Percentiles rank a stretch among this genome's conserved stretches.
Evolutionary conservation across 345 rosid genomes (phyloP).

Genomic region (Pelargonium nanum): DNA sequence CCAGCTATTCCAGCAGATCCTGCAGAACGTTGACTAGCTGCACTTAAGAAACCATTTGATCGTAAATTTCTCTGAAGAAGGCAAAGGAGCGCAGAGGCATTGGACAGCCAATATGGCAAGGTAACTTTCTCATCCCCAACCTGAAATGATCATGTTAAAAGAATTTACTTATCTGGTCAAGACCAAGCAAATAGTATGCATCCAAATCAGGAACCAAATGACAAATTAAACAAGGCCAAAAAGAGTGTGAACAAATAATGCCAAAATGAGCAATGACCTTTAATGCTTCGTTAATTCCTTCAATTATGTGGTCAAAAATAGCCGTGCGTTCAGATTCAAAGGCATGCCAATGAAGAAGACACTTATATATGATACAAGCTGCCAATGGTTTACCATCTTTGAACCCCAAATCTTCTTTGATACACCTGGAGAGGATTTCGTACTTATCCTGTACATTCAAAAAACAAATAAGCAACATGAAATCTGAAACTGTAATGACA

Average conservation of each 20-base stretch:
- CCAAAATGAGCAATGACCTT: constrained; percentile 35
- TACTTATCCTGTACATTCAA: constrained; percentile 59
- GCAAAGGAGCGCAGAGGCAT: constrained; percentile 91
- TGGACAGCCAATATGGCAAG: constrained; percentile 92
- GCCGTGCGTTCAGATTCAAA: constrained; percentile 85
- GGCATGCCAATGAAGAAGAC: constrained; percentile 91
- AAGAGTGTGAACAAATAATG: not conserved
- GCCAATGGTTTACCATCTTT: constrained; percentile 75
- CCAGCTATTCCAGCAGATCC: constrained; percentile 49
- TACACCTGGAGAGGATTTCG: constrained; percentile 75
- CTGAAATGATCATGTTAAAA: constrained; percentile 29
- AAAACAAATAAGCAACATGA: not conserved
- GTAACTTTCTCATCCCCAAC: constrained; percentile 54
- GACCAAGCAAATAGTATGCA: not conserved
- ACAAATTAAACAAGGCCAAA: not conserved
- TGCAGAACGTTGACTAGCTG: constrained; percentile 43
- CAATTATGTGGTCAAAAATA: constrained; percentile 81
- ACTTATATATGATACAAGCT: constrained; percentile 78
- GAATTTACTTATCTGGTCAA: not conserved
- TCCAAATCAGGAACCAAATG: constrained; percentile 1
- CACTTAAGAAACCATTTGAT: constrained; percentile 60
- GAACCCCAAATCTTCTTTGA: constrained; percentile 79
- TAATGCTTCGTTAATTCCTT: constrained; percentile 71
- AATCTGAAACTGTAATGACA: too few relatives aligned
- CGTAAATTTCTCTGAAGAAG: constrained; percentile 80